Evolutionary conservation across 768 basidiomycete species (phyloP), one percentile per base, ranked within the genome.

Genomic region (Suillus fuscotomentosus): DNA sequence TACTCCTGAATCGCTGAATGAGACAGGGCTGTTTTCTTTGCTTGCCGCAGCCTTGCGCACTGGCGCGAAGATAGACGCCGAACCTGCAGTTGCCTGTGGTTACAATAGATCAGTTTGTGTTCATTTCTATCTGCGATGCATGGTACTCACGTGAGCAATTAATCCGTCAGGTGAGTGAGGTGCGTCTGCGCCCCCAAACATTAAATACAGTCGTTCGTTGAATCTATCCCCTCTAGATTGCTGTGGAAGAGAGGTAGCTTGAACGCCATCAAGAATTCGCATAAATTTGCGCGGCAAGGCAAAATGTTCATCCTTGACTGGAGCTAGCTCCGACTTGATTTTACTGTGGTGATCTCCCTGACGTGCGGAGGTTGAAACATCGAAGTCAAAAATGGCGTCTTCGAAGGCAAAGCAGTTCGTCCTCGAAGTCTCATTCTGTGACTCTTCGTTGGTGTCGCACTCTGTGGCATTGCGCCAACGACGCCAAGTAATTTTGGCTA

Each of bases 401-500:
- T 41, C 39, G 39, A 20, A 59, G 3, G 56, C 24, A 20, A 27
- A 17, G 24, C 2, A 11, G 17, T 27, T 59, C 17, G 24, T 41
- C 15, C 24, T 42, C 17, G 56, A 17, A 59, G 15, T 22, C 17
- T 5, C 24, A 24, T 27, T 24, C 5, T 59, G 56, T 39, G 56
- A 20, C 22, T 24, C 6, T 59, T 20, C 24, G 3, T 27, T 11
- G 10, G 39, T 41, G 24, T 10, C 15, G 14, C 20, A 20, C 39
- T 10, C 11, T 59, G 56, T 11, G 17, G 17, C 4, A 59, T 41
- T 10, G 9, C 56, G 17, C 24, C 24, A 39, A 17, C 39, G 24
- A 59, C 17, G 50, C 61, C 54, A 60, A 36, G 31, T 20, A 6
- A 62, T 39, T 38, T 5, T 60, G 53, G 55, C 61, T 39, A 60